Base-by-base conservation (phyloP, 768 basidiomycete species). In the Boletales sp. region DNA sequence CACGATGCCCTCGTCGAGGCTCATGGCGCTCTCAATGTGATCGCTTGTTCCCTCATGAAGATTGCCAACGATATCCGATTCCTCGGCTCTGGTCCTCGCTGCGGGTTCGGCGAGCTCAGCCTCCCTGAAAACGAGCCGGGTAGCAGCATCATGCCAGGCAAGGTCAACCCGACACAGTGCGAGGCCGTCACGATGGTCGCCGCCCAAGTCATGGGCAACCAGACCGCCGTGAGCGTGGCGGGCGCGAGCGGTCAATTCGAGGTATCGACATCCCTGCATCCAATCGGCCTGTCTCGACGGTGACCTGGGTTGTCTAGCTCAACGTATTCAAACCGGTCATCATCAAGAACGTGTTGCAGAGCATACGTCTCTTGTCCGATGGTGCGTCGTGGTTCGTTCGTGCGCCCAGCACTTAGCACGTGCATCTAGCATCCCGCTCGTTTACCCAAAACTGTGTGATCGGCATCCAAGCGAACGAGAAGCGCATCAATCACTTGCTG, bases 311-410 rank as follows among this genome's bases (percentile, higher is more conserved):
- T 54, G 3, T 34, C n/a, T 41, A 94, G 91, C 73, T 99, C 63
- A 99, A 99, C 71, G 97, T 98, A 14, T 99, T 97, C 79, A 99
- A 99, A 75, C 97, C 97, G 40, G 93, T 98, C 53, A 88, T 98
- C 61, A 95, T 95, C 72, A 97, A 94, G 77, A 98, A 97, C 70
- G 88, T 99, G 29, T 74, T 98, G 46, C 94, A 95, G 70, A 94
- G 91, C 68, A 94, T 98, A 62, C 86, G 95, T 18, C 75, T 99
- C 46, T 76, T 98, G 45, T 82, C 90, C 53, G 97, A 98, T 69
- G 97, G 95, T 84, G 61, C 52, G 79, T 62, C 35, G 14, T 45
- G 39, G 48, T 40, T 36, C 39, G 48, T 21, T 38, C 40, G 34
- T 15, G 47, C 30, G 43, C 37, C 34, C 36, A 24, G 35, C 14